Conservation (phyloP, 352 stramenopile species). For the Salisapilia sapeloensis region DNA sequence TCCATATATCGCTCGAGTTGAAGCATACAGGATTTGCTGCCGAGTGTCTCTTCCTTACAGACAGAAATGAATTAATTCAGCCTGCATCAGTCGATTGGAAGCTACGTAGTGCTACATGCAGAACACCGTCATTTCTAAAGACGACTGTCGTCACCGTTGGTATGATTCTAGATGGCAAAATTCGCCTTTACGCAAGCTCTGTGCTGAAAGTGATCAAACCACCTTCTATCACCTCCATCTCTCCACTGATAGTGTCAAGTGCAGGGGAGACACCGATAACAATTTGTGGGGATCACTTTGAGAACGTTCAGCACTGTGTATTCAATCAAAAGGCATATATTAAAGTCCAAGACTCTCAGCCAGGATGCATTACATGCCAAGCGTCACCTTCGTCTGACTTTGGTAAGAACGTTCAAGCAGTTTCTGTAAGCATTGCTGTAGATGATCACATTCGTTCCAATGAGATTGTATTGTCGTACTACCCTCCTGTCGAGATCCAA, state of each 20-base stretch:
- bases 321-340: constrained; percentile 3
- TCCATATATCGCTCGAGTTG: constrained; percentile 8
- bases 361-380: neutral
- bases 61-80: constrained; percentile 2
- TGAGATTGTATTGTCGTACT: constrained; percentile 9
- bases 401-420: neutral
- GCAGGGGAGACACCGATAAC: constrained; percentile 11
- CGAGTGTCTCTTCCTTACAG: constrained; percentile 18
- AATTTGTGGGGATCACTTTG: constrained; percentile 7
- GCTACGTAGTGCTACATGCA: constrained; percentile 6
- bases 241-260: constrained; percentile 8
- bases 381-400: no score
- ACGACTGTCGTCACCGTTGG: constrained; percentile 10
- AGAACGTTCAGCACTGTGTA: constrained; percentile 2
- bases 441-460: constrained; percentile 10
- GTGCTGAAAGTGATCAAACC: constrained; percentile 8
- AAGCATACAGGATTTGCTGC: constrained; percentile 3
- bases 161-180: constrained; percentile 8
- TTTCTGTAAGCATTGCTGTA: constrained; percentile 4
- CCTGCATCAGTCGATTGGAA: no score
- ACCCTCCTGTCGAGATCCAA: constrained; percentile 7
- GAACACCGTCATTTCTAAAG: constrained; percentile 11
- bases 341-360: constrained; percentile 10
- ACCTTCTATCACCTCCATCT: constrained; percentile 7
- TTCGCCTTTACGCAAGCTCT: constrained; percentile 5